phyloP scores from a whole-genome alignment of 148 eudicot genomes.

The Rhododendron molle region DNA sequence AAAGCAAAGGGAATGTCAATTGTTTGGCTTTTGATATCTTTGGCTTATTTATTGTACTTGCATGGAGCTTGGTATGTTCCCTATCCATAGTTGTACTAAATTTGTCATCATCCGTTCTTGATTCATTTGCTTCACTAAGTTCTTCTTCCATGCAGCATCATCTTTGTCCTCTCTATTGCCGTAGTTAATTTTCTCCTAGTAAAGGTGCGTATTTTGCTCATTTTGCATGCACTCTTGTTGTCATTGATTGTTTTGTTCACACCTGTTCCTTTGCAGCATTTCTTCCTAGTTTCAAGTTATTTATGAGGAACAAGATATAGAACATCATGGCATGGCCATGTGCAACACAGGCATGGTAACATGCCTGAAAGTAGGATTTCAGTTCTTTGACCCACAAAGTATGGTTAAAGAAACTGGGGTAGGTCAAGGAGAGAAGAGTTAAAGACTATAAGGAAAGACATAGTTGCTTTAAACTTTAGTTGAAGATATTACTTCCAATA shows the following conservation, averaged over 20 bases:
- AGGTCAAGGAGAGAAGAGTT: neutral
- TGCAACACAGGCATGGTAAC: neutral
- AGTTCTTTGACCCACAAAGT: neutral
- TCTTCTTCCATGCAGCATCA: constrained; percentile 39
- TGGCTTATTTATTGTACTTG: constrained; percentile 62
- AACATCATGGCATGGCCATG: neutral
- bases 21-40: constrained; percentile 72
- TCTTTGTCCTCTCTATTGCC: constrained; percentile 64
- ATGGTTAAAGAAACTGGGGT: neutral
- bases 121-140: constrained; percentile 13
- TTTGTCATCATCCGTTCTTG: neutral
- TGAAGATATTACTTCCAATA: neutral
- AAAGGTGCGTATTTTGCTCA: constrained; percentile 44
- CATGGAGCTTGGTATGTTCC: constrained; percentile 85
- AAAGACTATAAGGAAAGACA: neutral
- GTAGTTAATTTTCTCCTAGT: constrained; percentile 73
- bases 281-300: constrained; percentile 2
- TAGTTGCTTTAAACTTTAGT: neutral
- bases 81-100: neutral
- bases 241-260: neutral
- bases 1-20: constrained; percentile 76
- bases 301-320: constrained; percentile 1
- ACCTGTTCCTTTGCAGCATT: constrained; percentile 5
- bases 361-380: neutral
- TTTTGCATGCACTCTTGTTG: neutral